Percentiles rank a stretch among this genome's conserved stretches.
phyloP scores from a whole-genome alignment of 2,329 filamentous ascomycete genomes.

The Didymellaceae sp. region DNA sequence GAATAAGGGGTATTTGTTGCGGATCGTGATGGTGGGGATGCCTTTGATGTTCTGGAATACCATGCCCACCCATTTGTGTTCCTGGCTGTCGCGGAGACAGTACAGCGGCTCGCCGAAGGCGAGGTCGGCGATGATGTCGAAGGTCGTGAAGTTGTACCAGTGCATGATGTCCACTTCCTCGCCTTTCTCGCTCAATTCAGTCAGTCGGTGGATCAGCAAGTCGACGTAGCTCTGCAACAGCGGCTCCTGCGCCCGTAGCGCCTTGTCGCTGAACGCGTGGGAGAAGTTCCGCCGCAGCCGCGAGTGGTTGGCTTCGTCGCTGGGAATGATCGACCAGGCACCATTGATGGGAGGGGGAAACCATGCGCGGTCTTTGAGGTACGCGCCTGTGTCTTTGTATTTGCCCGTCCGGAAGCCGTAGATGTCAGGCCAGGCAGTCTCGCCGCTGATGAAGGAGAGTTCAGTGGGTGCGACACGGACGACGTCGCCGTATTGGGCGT shows the following conservation, averaged over 20 bases:
- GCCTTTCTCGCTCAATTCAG: constrained; percentile 23
- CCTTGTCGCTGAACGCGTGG: constrained; percentile 53
- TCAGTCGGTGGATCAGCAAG: constrained; percentile 46
- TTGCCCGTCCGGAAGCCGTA: constrained; percentile 51
- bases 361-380: constrained; percentile 49
- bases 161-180: constrained; percentile 32
- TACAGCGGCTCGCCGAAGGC: constrained; percentile 42
- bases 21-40: constrained; percentile 19
- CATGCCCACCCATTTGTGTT: constrained; percentile 41
- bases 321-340: constrained; percentile 33
- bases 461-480: constrained; percentile 53
- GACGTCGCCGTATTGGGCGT: constrained; percentile 52
- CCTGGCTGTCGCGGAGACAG: constrained; percentile 36
- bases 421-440: constrained; percentile 53
- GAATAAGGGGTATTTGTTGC: constrained; percentile 27
- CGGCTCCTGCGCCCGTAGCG: constrained; percentile 50
- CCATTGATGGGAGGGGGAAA: constrained; percentile 42
- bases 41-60: constrained; percentile 22
- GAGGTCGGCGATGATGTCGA: constrained; percentile 43
- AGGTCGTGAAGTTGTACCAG: constrained; percentile 39
- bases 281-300: constrained; percentile 48
- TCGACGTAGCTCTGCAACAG: constrained; percentile 50
- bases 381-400: constrained; percentile 41
- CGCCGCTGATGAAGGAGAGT: constrained; percentile 52
- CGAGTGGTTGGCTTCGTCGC: constrained; percentile 41